phyloP scores from a whole-genome alignment of 345 rosid species.

The Murraya paniculata region DNA sequence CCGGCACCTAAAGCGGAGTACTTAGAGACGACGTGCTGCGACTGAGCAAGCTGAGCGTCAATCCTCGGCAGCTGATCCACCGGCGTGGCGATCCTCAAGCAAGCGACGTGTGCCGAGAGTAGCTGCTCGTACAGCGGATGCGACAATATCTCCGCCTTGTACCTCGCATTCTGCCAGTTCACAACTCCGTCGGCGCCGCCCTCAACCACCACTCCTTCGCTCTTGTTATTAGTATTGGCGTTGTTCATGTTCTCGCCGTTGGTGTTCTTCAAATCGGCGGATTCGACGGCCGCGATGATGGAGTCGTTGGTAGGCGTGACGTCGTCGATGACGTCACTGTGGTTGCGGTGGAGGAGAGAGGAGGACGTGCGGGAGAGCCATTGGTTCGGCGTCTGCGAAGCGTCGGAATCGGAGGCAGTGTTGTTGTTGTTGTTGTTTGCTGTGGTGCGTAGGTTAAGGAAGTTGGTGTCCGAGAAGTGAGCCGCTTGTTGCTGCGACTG shows the following conservation, averaged over 20 bases:
- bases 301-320: constrained; percentile 39
- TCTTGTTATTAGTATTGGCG: constrained; percentile 24
- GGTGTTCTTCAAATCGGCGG: constrained; percentile 41
- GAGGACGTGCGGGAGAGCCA: constrained; percentile 84
- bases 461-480: constrained; percentile 55
- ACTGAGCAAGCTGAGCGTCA: constrained; percentile 95
- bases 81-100: constrained; percentile 89
- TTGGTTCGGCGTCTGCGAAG: constrained; percentile 44
- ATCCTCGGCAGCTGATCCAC: constrained; percentile 95
- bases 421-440: constrained; percentile 11
- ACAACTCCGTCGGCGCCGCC: constrained; percentile 47
- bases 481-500: constrained; percentile 28
- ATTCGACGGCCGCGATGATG: constrained; percentile 46
- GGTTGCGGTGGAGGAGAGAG: constrained; percentile 41
- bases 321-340: constrained; percentile 59
- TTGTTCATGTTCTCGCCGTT: constrained; percentile 33
- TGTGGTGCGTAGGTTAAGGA: constrained; percentile 75
- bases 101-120: constrained; percentile 86
- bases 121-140: constrained; percentile 95
- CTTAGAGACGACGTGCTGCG: constrained; percentile 86
- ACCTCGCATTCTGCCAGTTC: constrained; percentile 87
- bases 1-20: constrained; percentile 64
- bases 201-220: constrained; percentile 41
- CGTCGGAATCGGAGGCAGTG: constrained; percentile 42
- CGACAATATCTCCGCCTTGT: constrained; percentile 79